Evolutionary conservation across 257 asterid species (phyloP).

Genomic region (Scutellaria minor): DNA sequence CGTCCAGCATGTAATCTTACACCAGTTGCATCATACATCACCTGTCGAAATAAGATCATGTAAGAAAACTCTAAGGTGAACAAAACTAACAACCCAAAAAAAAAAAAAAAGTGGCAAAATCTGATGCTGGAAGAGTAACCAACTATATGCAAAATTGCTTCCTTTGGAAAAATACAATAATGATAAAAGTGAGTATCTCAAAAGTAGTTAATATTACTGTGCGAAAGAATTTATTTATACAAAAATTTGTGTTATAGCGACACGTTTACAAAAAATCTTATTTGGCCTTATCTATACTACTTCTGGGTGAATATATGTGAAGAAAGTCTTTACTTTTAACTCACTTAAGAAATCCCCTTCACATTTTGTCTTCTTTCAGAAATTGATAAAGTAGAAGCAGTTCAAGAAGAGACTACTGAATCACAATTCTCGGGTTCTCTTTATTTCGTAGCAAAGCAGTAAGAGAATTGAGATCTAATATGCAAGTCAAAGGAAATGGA

Average conservation of each 20-base stretch:
- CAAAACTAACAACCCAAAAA: neutral
- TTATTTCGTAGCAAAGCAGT: neutral
- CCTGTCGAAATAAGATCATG: slow-evolving; percentile 52
- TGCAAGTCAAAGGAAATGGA: slow-evolving; percentile 20
- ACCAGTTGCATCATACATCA: slow-evolving; percentile 94
- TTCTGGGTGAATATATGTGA: too few relatives aligned
- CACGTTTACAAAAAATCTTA: too few relatives aligned
- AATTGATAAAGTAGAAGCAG: neutral
- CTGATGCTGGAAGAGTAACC: slow-evolving; percentile 2
- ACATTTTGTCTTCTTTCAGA: neutral
- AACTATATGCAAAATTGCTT: neutral
- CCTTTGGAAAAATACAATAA: neutral
- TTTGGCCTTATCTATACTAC: too few relatives aligned
- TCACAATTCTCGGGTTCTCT: neutral
- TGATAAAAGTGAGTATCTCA: neutral
- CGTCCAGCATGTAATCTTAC: slow-evolving; percentile 95
- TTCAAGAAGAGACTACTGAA: slow-evolving; percentile 14
- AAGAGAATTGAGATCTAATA: slow-evolving; percentile 23
- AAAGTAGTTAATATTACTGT: neutral
- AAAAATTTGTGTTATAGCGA: slow-evolving; percentile 2
- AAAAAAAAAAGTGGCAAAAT: neutral
- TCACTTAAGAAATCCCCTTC: neutral
- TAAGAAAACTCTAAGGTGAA: slow-evolving; percentile 13
- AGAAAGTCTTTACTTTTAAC: too few relatives aligned
- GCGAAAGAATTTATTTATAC: neutral